phyloP scores from a whole-genome alignment of 805 yeast genomes.

The Starmerella tilneyi region DNA sequence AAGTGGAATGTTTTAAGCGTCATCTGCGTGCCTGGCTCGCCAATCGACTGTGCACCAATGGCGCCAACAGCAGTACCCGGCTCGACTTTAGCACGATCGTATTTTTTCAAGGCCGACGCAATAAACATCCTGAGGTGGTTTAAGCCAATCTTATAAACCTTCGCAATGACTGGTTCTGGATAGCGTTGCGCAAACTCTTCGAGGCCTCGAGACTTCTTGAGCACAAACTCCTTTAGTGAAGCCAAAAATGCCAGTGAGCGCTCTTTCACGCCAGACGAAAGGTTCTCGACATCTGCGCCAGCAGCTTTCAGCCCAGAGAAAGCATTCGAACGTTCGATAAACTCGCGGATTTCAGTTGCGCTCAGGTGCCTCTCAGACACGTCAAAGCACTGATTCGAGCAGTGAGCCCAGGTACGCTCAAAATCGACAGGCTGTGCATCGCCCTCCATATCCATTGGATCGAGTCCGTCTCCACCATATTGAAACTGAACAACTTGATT shows the following conservation, averaged over 20 bases:
- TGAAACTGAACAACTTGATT: conserved; percentile 96
- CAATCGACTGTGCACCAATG: conserved; percentile 97
- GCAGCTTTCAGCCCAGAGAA: conserved; percentile 7
- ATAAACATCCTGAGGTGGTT: conserved; percentile 55
- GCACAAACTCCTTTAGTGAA: conserved; percentile 58
- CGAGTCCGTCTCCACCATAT: conserved; percentile 97
- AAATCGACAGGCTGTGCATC: conserved; percentile 95
- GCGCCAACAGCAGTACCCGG: conserved; percentile 99
- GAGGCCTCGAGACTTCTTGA: conserved; percentile 46
- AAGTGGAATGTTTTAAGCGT: conserved; percentile 93
- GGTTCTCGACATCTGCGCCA: conserved; percentile 16
- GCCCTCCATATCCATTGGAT: conserved; percentile 98
- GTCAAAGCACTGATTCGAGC: conserved; percentile 60
- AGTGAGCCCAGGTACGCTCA: conserved; percentile 88
- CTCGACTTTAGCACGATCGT: conserved; percentile 82
- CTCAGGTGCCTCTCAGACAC: conserved; percentile 44
- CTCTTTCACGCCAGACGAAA: conserved; percentile 52
- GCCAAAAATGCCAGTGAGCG: conserved; percentile 54
- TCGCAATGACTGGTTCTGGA: conserved; percentile 29
- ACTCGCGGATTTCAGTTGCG: conserved; percentile 58
- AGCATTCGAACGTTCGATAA: conserved; percentile 44
- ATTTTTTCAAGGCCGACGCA: conserved; percentile 66
- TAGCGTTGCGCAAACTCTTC: conserved; percentile 45
- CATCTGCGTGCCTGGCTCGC: conserved; percentile 99
- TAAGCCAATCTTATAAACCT: conserved; percentile 48